These are phyloP conservation scores for Hymenoscyphus infarciens DNA, from an alignment of 2,329 filamentous ascomycete species.

Conservation along the genomic window DNA sequence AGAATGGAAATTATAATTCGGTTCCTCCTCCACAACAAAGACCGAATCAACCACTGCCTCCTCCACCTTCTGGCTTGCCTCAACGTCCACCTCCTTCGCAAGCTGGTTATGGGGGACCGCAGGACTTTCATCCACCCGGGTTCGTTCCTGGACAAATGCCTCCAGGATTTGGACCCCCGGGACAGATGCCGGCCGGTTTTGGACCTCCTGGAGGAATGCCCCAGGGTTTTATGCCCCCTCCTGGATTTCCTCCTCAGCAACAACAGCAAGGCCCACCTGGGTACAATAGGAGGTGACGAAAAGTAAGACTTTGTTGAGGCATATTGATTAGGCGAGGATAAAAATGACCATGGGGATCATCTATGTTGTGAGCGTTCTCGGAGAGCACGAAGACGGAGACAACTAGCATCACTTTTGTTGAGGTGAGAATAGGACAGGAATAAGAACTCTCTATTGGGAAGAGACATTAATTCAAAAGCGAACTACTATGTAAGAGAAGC, in stretches of 20 bases:
- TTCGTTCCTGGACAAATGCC: constrained; percentile 40
- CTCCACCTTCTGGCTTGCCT: constrained; percentile 51
- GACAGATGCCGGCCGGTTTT: constrained; percentile 33
- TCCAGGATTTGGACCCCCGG: constrained; percentile 42
- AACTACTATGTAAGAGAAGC: neutral
- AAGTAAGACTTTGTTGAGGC: neutral
- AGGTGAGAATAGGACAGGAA: neutral
- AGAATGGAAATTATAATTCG: constrained; percentile 29
- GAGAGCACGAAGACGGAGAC: neutral
- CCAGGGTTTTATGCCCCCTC: constrained; percentile 28
- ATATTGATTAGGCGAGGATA: neutral
- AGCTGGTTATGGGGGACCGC: constrained; percentile 64
- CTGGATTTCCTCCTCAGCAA: constrained; percentile 27
- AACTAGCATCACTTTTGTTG: neutral
- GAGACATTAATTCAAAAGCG: neutral
- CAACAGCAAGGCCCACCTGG: constrained; percentile 31
- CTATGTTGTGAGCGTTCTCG: neutral
- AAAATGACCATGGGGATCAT: neutral
- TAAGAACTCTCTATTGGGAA: neutral
- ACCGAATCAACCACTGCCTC: constrained; percentile 52
- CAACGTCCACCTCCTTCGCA: constrained; percentile 68
- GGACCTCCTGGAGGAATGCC: constrained; percentile 29
- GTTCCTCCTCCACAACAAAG: constrained; percentile 35
- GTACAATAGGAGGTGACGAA: constrained; percentile 29
- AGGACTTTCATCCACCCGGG: constrained; percentile 44